Base-by-base conservation (phyloP, 2,329 filamentous ascomycete genomes). In the Hypoxylon sp. region DNA sequence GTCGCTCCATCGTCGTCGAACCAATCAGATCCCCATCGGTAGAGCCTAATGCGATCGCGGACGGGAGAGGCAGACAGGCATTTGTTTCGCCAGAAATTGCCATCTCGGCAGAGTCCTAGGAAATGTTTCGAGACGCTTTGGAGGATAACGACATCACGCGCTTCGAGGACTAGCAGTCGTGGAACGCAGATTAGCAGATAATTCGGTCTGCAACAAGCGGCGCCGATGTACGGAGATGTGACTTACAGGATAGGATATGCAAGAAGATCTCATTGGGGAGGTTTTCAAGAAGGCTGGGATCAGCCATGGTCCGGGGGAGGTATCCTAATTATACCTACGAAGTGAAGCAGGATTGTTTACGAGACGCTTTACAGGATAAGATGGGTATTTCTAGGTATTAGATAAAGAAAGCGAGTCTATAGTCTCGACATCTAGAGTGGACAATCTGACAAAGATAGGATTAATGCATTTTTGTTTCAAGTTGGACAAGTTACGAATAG, bases 41-140 rank as follows among this genome's bases (percentile, higher is more conserved):
- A 84, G 23, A 92, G 84, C n/a, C 83, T 71, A 7, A 75, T 70
- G 4, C 67, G 80, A 30, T 87, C 84, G 73, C 90, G 86, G 76
- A 90, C 90, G 32, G 83, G 77, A 14, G 92, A 95, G 62, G 88
- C 82, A 34, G 89, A 84, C 76, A 96, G 93, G 76, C 91, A 94
- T 74, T 90, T 84, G 2, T 84, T 80, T 67, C 91, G 90, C 94
- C 94, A 97, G 34, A 95, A 81, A 39, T 83, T 85, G 72, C 91
- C 87, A 75, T 97, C 93, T 61, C 93, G 89, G 39, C 88, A 90
- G 43, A 96, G 82, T 29, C 81, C 78, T 27, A 90, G 84, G 63
- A 95, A 87, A 46, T 83, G 84, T 68, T 83, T 87, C 25, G 88
- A 95, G 11, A 93, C 87, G 19, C 86, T 84, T 78, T 94, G 92